phyloP scores from a whole-genome alignment of 768 basidiomycete species.

The Serendipita indica region DNA sequence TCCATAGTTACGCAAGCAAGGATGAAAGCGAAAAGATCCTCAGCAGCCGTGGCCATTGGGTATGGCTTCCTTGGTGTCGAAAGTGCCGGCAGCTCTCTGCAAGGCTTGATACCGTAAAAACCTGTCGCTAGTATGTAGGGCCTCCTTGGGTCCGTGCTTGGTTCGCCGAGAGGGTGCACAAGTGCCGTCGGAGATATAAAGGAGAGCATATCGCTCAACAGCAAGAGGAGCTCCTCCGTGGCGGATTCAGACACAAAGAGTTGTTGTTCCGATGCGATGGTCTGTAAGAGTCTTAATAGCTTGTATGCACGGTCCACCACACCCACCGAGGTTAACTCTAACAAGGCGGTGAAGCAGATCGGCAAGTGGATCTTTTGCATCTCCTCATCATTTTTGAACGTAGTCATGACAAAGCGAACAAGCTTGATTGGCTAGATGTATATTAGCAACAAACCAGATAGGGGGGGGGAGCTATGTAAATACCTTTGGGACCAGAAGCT shows the following conservation, averaged over 20 bases:
- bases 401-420: constrained; percentile 53
- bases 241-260: not conserved
- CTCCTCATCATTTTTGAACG: constrained; percentile 79
- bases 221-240: constrained; percentile 21
- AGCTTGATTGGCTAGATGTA: constrained; percentile 20
- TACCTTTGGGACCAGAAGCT: not conserved
- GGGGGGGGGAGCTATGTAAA: not conserved
- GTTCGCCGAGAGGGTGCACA: constrained; percentile 32
- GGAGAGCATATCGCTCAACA: constrained; percentile 39
- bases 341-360: constrained; percentile 51
- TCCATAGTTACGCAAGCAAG: not conserved
- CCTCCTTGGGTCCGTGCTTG: constrained; percentile 27
- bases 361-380: constrained; percentile 68
- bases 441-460: no score
- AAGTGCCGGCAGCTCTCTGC: not conserved
- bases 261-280: not conserved
- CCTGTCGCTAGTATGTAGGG: constrained; percentile 43
- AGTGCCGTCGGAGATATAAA: constrained; percentile 38
- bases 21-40: not conserved
- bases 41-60: not conserved
- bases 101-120: constrained; percentile 38
- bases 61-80: not conserved
- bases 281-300: no score
- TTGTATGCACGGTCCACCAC: not conserved
- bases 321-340: constrained; percentile 50